Base-by-base conservation (phyloP, 495 filamentous ascomycete species). In the Penicillium bialowiezense region DNA sequence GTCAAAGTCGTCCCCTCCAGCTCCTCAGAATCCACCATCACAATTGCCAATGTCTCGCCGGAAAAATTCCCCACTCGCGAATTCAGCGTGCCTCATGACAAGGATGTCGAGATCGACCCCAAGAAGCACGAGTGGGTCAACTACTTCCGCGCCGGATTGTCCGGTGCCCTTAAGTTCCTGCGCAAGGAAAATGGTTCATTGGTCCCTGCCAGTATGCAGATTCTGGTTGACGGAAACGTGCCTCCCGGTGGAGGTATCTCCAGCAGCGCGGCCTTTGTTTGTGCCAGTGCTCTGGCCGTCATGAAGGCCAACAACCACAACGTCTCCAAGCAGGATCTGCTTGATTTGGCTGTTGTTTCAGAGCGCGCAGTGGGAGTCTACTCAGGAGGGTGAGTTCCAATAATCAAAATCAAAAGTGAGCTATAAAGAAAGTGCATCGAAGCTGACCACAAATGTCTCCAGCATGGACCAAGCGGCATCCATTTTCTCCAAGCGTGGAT, bases 381-480 rank as follows among this genome's bases (percentile, higher is more conserved):
- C 66, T 95, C 91, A 5, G 93, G 93, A 63, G 93, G 91, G 83
- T 89, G 70, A 72, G 83, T 73, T 4, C 23, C 21, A 13, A 2
- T 39, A 7, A 26, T 18, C 5, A 29, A 31, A 6, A 10, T 17
- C 3, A 48, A 38, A 47, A n/a, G n/a, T n/a, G n/a, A n/a, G n/a
- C 42, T 14, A 42, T 15, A 4, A 32, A 23, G 3, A 7, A 37
- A 26, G 9, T 6, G 28, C 37, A 85, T 82, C 37, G 28, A 32
- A 28, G 4, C 44, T 52, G 39, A 52, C 49, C 2, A 17, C 28
- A 29, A 0, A 20, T 33, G 1, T 3, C 20, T 32, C 5, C 15
- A 74, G 71, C 19, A 97, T 98, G 93, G 93, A 98, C 65, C 95
- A 98, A 70, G 86, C 90, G n/a, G 93, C 93, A 20, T 96, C 91